Evolutionary conservation across 306 rosid genomes (phyloP).

Genomic region (Vigna mungo): DNA sequence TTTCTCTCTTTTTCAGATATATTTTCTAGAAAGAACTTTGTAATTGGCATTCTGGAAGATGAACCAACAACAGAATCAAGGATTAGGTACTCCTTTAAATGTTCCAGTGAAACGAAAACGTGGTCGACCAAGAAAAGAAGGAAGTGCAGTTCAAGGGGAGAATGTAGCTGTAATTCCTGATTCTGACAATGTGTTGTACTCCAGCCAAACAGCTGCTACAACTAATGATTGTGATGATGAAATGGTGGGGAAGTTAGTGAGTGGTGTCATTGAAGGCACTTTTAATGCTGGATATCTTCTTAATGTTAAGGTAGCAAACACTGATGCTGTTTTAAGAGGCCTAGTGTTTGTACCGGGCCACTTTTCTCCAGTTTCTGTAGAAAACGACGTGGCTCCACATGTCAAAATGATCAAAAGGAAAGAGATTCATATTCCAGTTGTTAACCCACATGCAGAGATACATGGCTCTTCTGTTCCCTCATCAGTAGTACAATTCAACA

Average conservation of each 20-base stretch:
- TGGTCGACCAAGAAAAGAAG: conserved; percentile 75
- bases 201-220: conserved; percentile 37
- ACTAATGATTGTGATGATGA: conserved; percentile 37
- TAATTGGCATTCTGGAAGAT: conserved; percentile 46
- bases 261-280: conserved; percentile 68
- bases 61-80: conserved; percentile 63
- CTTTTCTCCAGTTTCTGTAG: conserved; percentile 56
- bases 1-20: conserved; percentile 34
- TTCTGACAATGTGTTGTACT: conserved; percentile 44
- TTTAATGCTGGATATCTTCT: conserved; percentile 70
- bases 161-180: conserved; percentile 25
- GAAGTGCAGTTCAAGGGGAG: conserved; percentile 35
- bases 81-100: conserved; percentile 39
- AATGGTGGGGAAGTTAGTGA: conserved; percentile 65
- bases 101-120: conserved; percentile 67
- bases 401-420: conserved; percentile 58
- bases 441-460: conserved; percentile 42
- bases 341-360: conserved; percentile 58
- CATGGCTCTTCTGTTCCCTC: conserved; percentile 43
- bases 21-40: not conserved
- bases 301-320: conserved; percentile 53
- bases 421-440: conserved; percentile 51
- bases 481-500: conserved; percentile 47
- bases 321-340: conserved; percentile 61
- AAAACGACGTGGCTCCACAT: conserved; percentile 68